phyloP scores from a whole-genome alignment of 768 basidiomycete species.

The Podaxis sp. region DNA sequence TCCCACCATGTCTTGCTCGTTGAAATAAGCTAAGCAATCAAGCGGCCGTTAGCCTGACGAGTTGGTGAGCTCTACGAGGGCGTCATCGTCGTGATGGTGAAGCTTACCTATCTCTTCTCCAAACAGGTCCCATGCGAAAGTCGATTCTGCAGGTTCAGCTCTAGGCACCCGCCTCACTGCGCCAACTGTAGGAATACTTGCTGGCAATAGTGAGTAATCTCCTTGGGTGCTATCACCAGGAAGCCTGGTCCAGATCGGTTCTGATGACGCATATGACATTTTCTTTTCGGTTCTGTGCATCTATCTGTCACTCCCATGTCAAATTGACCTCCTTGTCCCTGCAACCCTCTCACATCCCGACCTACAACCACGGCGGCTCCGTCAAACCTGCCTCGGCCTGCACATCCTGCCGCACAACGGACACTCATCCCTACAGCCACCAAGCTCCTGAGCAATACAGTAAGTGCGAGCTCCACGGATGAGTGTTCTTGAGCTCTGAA shows the following conservation, averaged over 20 bases:
- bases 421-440: slow-evolving; percentile 18
- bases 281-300: slow-evolving; percentile 1
- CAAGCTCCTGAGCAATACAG: slow-evolving; percentile 27
- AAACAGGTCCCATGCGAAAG: slow-evolving; percentile 47
- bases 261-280: neutral
- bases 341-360: slow-evolving; percentile 9
- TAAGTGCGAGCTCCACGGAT: slow-evolving; percentile 12
- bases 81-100: slow-evolving; percentile 17
- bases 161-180: slow-evolving; percentile 46
- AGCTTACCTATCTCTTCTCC: slow-evolving; percentile 16
- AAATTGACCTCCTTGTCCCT: neutral
- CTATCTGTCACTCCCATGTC: slow-evolving; percentile 5
- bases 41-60: slow-evolving; percentile 27
- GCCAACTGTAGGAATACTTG: slow-evolving; percentile 40
- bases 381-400: neutral
- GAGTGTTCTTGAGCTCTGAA: neutral
- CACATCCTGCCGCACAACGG: neutral
- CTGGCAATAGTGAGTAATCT: slow-evolving; percentile 22
- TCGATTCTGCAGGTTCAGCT: slow-evolving; percentile 53
- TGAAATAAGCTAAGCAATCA: neutral
- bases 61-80: slow-evolving; percentile 21
- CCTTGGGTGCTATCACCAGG: neutral
- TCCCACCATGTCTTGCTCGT: slow-evolving; percentile 16
- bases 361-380: neutral
- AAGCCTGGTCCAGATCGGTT: neutral